These are phyloP conservation scores for Oenanthe javanica DNA, from an alignment of 140 eudicot genomes.

Conservation along the genomic window DNA sequence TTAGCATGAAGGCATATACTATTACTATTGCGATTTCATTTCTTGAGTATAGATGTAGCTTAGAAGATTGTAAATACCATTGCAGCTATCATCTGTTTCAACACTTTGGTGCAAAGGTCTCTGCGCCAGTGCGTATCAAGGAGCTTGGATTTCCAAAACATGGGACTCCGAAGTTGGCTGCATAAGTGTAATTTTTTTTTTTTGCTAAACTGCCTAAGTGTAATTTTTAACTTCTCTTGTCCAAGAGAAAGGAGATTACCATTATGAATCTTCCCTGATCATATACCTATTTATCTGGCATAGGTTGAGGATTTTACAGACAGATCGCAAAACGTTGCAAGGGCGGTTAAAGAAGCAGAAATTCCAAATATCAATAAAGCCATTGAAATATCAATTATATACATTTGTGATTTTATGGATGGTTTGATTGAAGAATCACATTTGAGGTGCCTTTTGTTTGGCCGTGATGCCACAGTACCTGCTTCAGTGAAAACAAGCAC, in stretches of 20 bases:
- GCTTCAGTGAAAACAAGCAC: not conserved
- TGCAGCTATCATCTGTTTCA: conserved; percentile 78
- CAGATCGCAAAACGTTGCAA: conserved; percentile 72
- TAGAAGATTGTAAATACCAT: conserved; percentile 16
- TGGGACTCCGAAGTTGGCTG: conserved; percentile 63
- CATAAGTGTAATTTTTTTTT: conserved; percentile 50
- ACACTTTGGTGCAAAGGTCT: conserved; percentile 86
- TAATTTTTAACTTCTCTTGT: conserved; percentile 23
- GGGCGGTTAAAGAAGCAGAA: conserved; percentile 65
- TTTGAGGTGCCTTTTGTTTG: conserved; percentile 48
- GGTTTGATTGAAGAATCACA: conserved; percentile 31
- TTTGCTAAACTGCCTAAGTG: conserved; percentile 38
- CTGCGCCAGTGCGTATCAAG: conserved; percentile 74
- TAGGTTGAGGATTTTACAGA: conserved; percentile 98
- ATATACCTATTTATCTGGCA: conserved; percentile 28
- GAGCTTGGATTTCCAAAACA: conserved; percentile 75
- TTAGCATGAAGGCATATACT: not conserved
- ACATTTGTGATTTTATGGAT: conserved; percentile 36
- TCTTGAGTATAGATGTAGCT: not conserved
- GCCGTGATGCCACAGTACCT: conserved; percentile 14
- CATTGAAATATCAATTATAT: conserved; percentile 33
- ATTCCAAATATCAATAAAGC: conserved; percentile 38
- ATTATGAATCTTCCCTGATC: not conserved
- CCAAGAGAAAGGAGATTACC: not conserved
- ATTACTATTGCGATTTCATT: not conserved